A percentile compares a stretch with the other conserved stretches of the same genome.
Conservation (phyloP, 2,329 filamentous ascomycete genomes). For the Macroventuria anomochaeta region DNA sequence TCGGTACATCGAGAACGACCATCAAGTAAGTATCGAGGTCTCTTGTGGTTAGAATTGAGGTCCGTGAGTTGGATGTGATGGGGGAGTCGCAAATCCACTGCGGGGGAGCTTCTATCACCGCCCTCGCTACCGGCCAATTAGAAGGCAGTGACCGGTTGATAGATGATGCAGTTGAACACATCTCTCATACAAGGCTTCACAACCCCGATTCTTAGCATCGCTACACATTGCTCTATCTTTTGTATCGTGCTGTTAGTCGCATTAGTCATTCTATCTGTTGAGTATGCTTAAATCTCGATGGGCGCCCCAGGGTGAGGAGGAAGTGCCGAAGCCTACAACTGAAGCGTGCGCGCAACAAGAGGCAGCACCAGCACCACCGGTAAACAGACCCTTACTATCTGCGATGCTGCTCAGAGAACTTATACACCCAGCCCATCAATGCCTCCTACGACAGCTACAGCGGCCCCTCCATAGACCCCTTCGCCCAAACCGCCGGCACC, state of each 20-base stretch:
- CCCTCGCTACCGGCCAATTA: constrained; percentile 9
- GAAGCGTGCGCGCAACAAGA: constrained; percentile 6
- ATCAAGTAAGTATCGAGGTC: too few species aligned
- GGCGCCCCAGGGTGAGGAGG: constrained; percentile 34
- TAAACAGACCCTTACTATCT: constrained; percentile 1
- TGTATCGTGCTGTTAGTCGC: background rate
- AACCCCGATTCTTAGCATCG: background rate
- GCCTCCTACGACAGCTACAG: constrained; percentile 38
- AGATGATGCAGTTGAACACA: constrained; percentile 10
- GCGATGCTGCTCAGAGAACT: background rate
- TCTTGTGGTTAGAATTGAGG: too few species aligned
- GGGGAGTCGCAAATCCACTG: constrained; percentile 2
- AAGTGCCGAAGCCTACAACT: constrained; percentile 13
- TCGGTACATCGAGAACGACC: too few species aligned
- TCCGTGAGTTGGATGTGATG: background rate
- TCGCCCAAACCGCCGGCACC: constrained; percentile 58
- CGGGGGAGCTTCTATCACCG: constrained; percentile 18
- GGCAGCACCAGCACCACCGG: constrained; percentile 20
- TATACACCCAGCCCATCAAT: background rate
- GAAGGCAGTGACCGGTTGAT: background rate
- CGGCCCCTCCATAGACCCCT: constrained; percentile 50
- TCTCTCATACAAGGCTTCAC: background rate
- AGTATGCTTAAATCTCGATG: constrained; percentile 45
- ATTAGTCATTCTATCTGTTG: background rate
- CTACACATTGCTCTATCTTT: background rate